phyloP scores from a whole-genome alignment of 148 eudicot genomes.

The Drosera capensis region DNA sequence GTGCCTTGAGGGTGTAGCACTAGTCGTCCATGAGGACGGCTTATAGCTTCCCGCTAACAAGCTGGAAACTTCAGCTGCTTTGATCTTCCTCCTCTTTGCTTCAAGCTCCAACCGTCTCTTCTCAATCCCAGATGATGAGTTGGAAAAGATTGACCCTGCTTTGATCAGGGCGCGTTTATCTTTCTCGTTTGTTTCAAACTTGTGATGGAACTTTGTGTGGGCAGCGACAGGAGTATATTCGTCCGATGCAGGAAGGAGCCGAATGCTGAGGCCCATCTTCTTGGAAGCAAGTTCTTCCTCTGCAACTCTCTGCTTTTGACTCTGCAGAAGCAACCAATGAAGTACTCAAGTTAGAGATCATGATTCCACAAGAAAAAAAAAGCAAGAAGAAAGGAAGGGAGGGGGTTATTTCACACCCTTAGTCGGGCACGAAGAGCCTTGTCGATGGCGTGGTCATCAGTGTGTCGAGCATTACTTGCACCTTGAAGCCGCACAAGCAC shows the following conservation, averaged over 20 bases:
- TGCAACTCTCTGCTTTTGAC: conserved; percentile 77
- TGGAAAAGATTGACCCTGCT: conserved; percentile 54
- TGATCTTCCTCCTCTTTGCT: conserved; percentile 64
- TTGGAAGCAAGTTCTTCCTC: conserved; percentile 69
- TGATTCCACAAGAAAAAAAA: neutral
- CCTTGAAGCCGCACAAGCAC: conserved; percentile 80
- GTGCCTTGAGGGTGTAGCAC: conserved; percentile 16
- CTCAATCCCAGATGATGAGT: conserved; percentile 24
- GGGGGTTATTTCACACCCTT: conserved; percentile 26
- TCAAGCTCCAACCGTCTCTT: conserved; percentile 51
- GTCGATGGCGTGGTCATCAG: conserved; percentile 69
- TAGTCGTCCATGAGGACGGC: conserved; percentile 62
- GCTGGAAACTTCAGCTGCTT: conserved; percentile 56
- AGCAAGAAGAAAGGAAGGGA: neutral
- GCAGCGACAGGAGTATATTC: conserved; percentile 55
- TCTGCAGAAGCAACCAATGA: conserved; percentile 24
- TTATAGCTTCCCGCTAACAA: conserved; percentile 60
- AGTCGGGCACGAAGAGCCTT: conserved; percentile 68
- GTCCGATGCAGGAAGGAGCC: conserved; percentile 56
- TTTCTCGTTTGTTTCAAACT: conserved; percentile 59
- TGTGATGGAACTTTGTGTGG: conserved; percentile 54
- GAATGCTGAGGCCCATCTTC: conserved; percentile 50
- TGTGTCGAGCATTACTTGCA: conserved; percentile 65
- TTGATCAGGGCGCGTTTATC: conserved; percentile 65
- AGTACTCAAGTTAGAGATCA: no score